Percentiles rank a stretch among this genome's conserved stretches.
Conservation (phyloP, 2,329 filamentous ascomycete genomes). For the Nemania sp. region DNA sequence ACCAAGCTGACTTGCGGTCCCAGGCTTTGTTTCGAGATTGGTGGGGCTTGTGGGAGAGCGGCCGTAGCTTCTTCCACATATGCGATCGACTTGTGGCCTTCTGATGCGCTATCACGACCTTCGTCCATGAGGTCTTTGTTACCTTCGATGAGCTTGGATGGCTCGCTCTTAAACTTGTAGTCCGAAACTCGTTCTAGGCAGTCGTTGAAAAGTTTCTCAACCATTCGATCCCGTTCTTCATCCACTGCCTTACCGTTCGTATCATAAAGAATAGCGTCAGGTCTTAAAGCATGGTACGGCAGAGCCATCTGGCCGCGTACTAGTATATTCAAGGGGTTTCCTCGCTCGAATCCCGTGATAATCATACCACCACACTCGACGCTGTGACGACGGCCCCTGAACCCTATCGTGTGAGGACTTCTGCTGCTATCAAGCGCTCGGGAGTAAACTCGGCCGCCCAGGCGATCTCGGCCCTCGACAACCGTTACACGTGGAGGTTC, state of each 20-base stretch:
- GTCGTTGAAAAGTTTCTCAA: constrained; percentile 93
- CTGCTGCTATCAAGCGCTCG: constrained; percentile 66
- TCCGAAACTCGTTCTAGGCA: constrained; percentile 88
- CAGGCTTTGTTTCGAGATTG: constrained; percentile 58
- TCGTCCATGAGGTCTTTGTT: constrained; percentile 81
- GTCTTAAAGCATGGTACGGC: constrained; percentile 78
- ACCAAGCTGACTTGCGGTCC: constrained; percentile 61
- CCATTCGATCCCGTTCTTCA: constrained; percentile 74
- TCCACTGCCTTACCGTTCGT: constrained; percentile 78
- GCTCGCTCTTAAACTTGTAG: constrained; percentile 79
- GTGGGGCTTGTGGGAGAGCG: constrained; percentile 60
- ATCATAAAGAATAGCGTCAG: constrained; percentile 90
- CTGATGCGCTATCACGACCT: constrained; percentile 75
- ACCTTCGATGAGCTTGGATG: constrained; percentile 75
- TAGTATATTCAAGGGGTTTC: constrained; percentile 90
- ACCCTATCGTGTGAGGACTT: constrained; percentile 53
- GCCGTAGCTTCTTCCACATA: constrained; percentile 73
- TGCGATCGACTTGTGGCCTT: constrained; percentile 72
- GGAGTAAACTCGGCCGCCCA: constrained; percentile 94
- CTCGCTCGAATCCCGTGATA: constrained; percentile 93
- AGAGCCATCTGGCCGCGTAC: constrained; percentile 89
- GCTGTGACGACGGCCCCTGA: constrained; percentile 69
- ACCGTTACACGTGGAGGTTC: constrained; percentile 75
- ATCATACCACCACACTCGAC: constrained; percentile 99
- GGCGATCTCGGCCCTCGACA: constrained; percentile 82